phyloP scores from a whole-genome alignment of 2,329 filamentous ascomycete species.

The Zymoseptoria ardabiliae region DNA sequence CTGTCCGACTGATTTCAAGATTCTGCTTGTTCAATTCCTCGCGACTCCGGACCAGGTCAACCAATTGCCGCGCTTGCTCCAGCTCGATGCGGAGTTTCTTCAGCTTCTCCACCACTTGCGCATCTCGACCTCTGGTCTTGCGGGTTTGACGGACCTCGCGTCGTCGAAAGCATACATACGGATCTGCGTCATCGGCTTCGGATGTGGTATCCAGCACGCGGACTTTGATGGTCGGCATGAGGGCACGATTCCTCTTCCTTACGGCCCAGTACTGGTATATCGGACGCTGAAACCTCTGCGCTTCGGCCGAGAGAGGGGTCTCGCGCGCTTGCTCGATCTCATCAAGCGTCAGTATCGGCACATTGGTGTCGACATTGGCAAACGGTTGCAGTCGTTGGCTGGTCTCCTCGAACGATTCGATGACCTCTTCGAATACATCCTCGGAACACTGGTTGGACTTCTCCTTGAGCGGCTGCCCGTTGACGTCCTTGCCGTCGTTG shows the following conservation, averaged over 20 bases:
- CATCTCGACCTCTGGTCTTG: conserved; percentile 89
- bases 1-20: conserved; percentile 62
- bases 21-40: conserved; percentile 73
- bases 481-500: conserved; percentile 64
- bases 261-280: conserved; percentile 88
- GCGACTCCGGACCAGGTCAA: conserved; percentile 69
- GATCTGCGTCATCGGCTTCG: conserved; percentile 91
- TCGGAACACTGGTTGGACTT: conserved; percentile 61
- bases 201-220: conserved; percentile 73
- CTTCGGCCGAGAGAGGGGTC: conserved; percentile 44
- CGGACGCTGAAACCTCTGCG: conserved; percentile 59
- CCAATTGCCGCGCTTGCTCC: conserved; percentile 76
- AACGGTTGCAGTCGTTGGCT: conserved; percentile 77
- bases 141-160: conserved; percentile 89
- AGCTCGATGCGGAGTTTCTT: conserved; percentile 85
- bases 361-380: conserved; percentile 74
- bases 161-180: conserved; percentile 95
- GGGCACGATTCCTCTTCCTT: conserved; percentile 60
- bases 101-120: conserved; percentile 88
- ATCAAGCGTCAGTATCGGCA: conserved; percentile 58
- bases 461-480: conserved; percentile 29
- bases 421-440: conserved; percentile 86
- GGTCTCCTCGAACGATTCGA: conserved; percentile 90
- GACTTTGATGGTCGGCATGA: conserved; percentile 73
- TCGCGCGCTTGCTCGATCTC: conserved; percentile 58